Conservation (phyloP, 371 early-diverging fungal species). For the Mortierella sp. region DNA sequence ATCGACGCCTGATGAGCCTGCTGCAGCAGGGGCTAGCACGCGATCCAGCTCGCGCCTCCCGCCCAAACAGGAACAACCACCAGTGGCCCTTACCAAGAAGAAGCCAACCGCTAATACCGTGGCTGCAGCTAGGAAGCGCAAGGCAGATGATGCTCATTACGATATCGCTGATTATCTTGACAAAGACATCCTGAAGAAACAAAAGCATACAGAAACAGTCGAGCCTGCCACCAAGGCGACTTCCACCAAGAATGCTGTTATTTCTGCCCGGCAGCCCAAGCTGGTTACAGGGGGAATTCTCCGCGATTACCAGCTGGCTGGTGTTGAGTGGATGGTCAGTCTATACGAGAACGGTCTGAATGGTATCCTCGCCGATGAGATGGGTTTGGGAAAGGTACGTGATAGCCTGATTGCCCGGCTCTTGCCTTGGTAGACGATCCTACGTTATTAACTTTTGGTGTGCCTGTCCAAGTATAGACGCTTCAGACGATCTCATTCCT, state of each 20-base stretch:
- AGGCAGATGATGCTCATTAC: conserved; percentile 62
- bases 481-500: conserved; percentile 96
- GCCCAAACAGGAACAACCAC: conserved; percentile 10
- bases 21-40: conserved; percentile 7
- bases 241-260: conserved; percentile 25
- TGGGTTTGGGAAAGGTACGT: conserved; percentile 93
- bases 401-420: background rate
- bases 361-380: conserved; percentile 98
- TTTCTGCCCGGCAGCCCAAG: conserved; percentile 79
- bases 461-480: conserved; percentile 66
- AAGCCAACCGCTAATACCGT: conserved; percentile 5
- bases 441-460: background rate
- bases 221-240: conserved; percentile 12
- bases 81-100: conserved; percentile 8
- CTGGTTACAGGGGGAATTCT: conserved; percentile 86
- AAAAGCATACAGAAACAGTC: conserved; percentile 28
- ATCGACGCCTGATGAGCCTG: background rate
- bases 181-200: conserved; percentile 56
- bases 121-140: conserved; percentile 54
- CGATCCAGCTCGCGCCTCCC: conserved; percentile 37
- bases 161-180: conserved; percentile 69
- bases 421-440: background rate
- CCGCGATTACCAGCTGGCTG: conserved; percentile 96
- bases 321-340: conserved; percentile 98
- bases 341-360: conserved; percentile 98